These are phyloP conservation scores for Typha latifolia DNA, from an alignment of 176 grass and related monocot species.

Conservation along the genomic window DNA sequence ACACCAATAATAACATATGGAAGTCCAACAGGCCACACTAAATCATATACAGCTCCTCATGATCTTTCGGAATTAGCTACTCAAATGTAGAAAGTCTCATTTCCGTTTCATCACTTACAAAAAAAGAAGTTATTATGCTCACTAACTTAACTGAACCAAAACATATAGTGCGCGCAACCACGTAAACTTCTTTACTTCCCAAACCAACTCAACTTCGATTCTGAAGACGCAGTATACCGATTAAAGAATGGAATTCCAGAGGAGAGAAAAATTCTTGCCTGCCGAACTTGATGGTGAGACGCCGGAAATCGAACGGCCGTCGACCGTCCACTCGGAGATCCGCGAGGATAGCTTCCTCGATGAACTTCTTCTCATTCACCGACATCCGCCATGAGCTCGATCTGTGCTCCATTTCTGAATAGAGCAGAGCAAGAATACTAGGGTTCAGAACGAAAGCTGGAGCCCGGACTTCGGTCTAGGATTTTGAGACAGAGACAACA, in stretches of 20 bases:
- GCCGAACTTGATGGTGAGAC: slow-evolving; percentile 65
- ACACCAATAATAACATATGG: not conserved
- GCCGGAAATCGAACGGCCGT: slow-evolving; percentile 78
- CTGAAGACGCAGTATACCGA: too few species aligned
- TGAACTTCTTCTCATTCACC: slow-evolving; percentile 79
- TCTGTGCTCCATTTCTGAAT: slow-evolving; percentile 52
- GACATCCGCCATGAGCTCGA: slow-evolving; percentile 47
- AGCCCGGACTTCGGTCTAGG: slow-evolving; percentile 6
- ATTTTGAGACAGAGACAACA: slow-evolving; percentile 4
- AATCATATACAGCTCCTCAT: not conserved
- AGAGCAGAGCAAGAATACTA: slow-evolving; percentile 11
- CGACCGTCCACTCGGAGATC: slow-evolving; percentile 83
- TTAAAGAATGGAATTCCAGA: not conserved
- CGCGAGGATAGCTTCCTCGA: slow-evolving; percentile 47
- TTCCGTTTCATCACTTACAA: too few species aligned
- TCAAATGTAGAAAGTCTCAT: not conserved
- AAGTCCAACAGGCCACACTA: not conserved
- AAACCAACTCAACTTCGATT: not conserved
- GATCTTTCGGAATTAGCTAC: not conserved
- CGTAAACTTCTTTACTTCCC: too few species aligned
- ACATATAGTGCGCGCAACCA: too few species aligned
- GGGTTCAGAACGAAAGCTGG: not conserved
- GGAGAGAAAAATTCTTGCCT: slow-evolving; percentile 22
- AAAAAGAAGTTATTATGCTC: too few species aligned
- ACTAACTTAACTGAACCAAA: too few species aligned